Percentiles rank a stretch among this genome's conserved stretches.
These are phyloP conservation scores for Barbarea vulgaris DNA, from an alignment of 345 rosid species.

Conservation along the genomic window DNA sequence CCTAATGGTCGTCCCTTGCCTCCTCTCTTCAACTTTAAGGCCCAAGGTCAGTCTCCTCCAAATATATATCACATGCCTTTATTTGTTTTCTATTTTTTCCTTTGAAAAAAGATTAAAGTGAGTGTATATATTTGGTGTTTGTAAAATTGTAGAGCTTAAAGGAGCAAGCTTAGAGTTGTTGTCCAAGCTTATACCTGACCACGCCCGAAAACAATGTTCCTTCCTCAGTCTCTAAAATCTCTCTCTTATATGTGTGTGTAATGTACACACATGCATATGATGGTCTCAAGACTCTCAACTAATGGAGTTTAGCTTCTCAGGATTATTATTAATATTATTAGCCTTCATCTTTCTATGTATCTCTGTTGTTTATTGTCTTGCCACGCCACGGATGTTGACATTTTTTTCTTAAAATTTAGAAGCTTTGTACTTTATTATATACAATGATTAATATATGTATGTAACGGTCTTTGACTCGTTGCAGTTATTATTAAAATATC, in stretches of 20 bases:
- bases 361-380: slow-evolving; percentile 6
- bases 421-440: slow-evolving; percentile 4
- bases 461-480: slow-evolving; percentile 11
- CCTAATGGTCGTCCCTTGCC: slow-evolving; percentile 83
- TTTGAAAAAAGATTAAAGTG: background rate
- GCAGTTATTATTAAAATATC: background rate
- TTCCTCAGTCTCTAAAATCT: slow-evolving; percentile 32
- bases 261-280: slow-evolving; percentile 6
- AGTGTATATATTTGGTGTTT: background rate
- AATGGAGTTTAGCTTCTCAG: slow-evolving; percentile 30
- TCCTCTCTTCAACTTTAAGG: slow-evolving; percentile 60
- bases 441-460: slow-evolving; percentile 8
- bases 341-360: background rate
- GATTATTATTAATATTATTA: slow-evolving; percentile 28
- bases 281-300: slow-evolving; percentile 14
- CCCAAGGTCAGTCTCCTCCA: slow-evolving; percentile 39
- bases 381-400: background rate
- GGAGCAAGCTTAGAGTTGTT: slow-evolving; percentile 51
- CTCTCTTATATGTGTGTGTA: background rate
- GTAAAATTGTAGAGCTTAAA: slow-evolving; percentile 46
- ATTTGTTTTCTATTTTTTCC: background rate
- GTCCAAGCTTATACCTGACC: slow-evolving; percentile 49
- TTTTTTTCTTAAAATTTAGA: background rate
- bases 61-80: background rate
- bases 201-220: slow-evolving; percentile 44